Base-by-base conservation (phyloP, 225 moss, liverwort and hornwort species). In the Marchantia paleacea region DNA sequence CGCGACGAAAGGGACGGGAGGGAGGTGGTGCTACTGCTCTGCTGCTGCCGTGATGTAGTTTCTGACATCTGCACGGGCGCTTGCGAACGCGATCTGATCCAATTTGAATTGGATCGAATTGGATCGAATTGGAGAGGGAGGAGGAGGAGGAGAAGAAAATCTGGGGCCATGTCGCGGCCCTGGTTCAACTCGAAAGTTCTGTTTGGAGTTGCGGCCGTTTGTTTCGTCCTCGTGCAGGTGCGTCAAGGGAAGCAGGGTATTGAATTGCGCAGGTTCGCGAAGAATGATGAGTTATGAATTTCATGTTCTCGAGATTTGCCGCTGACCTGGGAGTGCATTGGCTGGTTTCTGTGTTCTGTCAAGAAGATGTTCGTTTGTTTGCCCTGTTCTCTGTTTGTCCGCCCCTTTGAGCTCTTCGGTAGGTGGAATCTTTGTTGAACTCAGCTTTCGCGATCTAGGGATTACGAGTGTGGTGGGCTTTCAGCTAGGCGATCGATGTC, bases 191-290 rank as follows among this genome's bases (percentile, higher is more conserved):
- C 82, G 66, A 76, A 79, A 47, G n/a, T 26, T 54, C 22, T 84
- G 28, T 78, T 87, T 60, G 82, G 77, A 19, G 53, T 73, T 20
- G 87, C 87, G 10, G 82, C 75, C 29, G 12, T 82, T n/a, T 87
- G 80, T 48, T 87, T 87, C 73, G 31, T 85, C 16, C 19, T 87
- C 60, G 52, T 87, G 49, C 87, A 87, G 82, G 87, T 84, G 49
- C 60, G 77, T n/a, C 16, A 28, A 5, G 54, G 22, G 15, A 20
- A 19, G 20, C 20, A 20, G 7, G 14, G 4, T 18, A 22, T 9
- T 26, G 8, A 69, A 39, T 39, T 57, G 57, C 6, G 57, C 14
- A 57, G 57, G 13, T 57, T 2, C 1, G 14, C 19, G 57, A 74
- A 12, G 9, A 10, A 48, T 39, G 30, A 20, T 11, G 31, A 18